These are phyloP conservation scores for Solioccasus polychromus DNA, from an alignment of 768 basidiomycete genomes.

Conservation along the genomic window DNA sequence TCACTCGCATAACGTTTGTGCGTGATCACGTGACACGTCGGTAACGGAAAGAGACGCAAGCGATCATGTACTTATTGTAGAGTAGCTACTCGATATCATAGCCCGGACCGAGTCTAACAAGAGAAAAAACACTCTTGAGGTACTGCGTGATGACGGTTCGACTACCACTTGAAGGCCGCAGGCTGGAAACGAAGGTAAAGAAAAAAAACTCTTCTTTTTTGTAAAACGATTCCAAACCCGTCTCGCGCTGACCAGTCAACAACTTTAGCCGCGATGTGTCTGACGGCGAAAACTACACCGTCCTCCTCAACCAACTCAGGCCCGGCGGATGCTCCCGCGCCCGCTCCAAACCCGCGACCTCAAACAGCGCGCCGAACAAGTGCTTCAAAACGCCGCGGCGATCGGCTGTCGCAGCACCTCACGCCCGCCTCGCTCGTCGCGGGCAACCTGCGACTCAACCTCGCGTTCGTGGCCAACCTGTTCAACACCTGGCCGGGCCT, in stretches of 20 bases:
- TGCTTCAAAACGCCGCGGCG: conserved; percentile 88
- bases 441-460: conserved; percentile 95
- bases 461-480: conserved; percentile 96
- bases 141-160: too few species aligned
- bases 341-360: conserved; percentile 86
- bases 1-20: too few species aligned
- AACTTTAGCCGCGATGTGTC: conserved; percentile 98
- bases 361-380: conserved; percentile 85
- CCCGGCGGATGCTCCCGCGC: conserved; percentile 89
- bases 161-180: conserved; percentile 95
- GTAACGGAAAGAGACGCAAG: too few species aligned
- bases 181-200: conserved; percentile 81
- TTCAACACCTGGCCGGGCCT: conserved; percentile 98
- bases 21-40: too few species aligned
- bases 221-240: neutral
- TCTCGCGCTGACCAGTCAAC: conserved; percentile 54
- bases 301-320: conserved; percentile 93
- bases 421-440: conserved; percentile 87
- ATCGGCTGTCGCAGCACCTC: conserved; percentile 95
- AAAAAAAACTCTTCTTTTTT: neutral
- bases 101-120: too few species aligned
- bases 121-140: too few species aligned
- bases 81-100: too few species aligned
- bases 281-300: conserved; percentile 97
- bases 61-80: too few species aligned